phyloP scores from a whole-genome alignment of 768 basidiomycete species.

The Boletus reticuloceps region DNA sequence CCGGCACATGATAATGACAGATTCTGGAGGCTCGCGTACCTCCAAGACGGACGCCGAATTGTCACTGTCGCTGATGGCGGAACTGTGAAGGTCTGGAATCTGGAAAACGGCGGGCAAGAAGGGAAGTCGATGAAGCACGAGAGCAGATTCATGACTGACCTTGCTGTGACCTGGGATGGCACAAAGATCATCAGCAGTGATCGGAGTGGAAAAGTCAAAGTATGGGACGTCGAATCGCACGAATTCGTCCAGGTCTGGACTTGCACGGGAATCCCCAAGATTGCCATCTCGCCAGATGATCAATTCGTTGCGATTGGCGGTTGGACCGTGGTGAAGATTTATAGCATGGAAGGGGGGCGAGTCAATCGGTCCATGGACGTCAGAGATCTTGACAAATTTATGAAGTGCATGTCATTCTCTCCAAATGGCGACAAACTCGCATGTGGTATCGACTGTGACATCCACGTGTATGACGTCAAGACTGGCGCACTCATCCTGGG shows the following conservation, averaged over 20 bases:
- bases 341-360: neutral
- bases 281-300: neutral
- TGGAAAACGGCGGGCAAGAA: neutral
- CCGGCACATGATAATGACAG: neutral
- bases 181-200: neutral
- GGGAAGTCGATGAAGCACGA: neutral
- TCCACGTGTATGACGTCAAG: too few species aligned
- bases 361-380: neutral
- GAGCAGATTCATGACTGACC: neutral
- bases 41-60: conserved; percentile 1
- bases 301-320: neutral
- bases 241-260: neutral
- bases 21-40: neutral
- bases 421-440: neutral
- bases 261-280: fast-evolving
- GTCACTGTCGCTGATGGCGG: neutral
- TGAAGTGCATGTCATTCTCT: neutral
- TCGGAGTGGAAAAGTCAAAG: neutral
- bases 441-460: neutral
- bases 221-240: neutral
- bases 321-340: neutral
- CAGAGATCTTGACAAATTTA: neutral
- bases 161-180: neutral
- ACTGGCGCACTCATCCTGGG: too few species aligned
- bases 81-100: neutral